Base-by-base conservation (phyloP, 2,329 filamentous ascomycete genomes). In the Penicillium sp. region DNA sequence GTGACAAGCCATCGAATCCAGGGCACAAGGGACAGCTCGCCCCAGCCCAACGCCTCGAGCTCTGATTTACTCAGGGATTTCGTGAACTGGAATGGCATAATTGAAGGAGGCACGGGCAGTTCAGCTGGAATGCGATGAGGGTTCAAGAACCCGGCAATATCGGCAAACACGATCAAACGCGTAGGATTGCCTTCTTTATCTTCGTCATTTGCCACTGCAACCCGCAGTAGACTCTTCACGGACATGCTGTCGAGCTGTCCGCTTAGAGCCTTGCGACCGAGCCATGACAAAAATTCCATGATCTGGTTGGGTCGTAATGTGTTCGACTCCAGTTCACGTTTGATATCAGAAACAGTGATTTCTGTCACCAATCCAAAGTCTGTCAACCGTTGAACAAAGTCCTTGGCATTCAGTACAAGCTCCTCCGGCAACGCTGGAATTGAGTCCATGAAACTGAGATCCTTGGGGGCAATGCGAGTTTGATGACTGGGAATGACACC, bases 321-420 rank as follows among this genome's bases (percentile, higher is more conserved):
- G 71, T 92, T 93, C 8, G 88, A 86, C 71, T 93, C 91, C 3
- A 99, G 82, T 68, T 97, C 93, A 62, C 88, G 82, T 65, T 89
- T 91, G 63, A 99, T 92, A 73, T 99, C 95, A 4, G 88, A 86
- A 30, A 95, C 89, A 0, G 92, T 97, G 60, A 98, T 91, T 66
- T 93, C 89, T 1, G 88, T 91, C n/a, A 99, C 86, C 59, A 98
- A 83, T 1, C 92, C 93, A 73, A 93, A 95, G 38, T 93, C 91
- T 60, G 89, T 89, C 50, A 99, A 80, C 69, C 91, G 93, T 61
- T 85, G 85, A 61, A 98, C 87, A 69, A 99, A 96, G 0, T 85
- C 84, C n/a, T 85, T 81, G 5, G 86, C 83, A 56, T 83, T 85
- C 10, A 88, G 84, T 61, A 89, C 87, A 68, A 98, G 84, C 62